phyloP scores from a whole-genome alignment of 306 rosid genomes.

The Fagus sylvatica region DNA sequence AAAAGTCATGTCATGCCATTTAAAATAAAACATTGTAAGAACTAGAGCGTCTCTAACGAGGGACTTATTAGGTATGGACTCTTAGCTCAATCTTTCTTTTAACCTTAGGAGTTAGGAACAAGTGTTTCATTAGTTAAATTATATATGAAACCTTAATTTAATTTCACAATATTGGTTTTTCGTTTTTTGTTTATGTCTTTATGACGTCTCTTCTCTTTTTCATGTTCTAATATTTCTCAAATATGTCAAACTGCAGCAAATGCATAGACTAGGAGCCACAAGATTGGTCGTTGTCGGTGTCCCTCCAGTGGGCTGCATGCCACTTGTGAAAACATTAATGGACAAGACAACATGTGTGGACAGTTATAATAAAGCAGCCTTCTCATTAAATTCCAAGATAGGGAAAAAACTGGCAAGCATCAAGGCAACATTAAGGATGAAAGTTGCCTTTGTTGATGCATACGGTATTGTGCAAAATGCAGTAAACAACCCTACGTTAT shows the following conservation, averaged over 20 bases:
- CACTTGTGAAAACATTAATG: conserved; percentile 45
- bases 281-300: conserved; percentile 60
- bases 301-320: conserved; percentile 71
- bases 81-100: too few species aligned
- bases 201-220: too few species aligned
- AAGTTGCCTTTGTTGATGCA: conserved; percentile 44
- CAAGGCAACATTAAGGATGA: conserved; percentile 36
- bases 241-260: conserved; percentile 32
- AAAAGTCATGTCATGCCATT: too few species aligned
- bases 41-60: too few species aligned
- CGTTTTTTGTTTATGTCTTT: too few species aligned
- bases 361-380: conserved; percentile 41
- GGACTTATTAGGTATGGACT: too few species aligned
- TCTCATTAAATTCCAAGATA: conserved; percentile 54
- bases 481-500: conserved; percentile 38
- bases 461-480: conserved; percentile 43
- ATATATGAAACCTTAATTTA: too few species aligned
- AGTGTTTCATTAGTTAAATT: too few species aligned
- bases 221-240: background rate
- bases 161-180: too few species aligned
- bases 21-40: too few species aligned
- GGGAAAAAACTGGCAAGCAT: conserved; percentile 29
- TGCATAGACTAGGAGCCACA: conserved; percentile 52
- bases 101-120: too few species aligned
- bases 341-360: conserved; percentile 34